A percentile compares a stretch with the other conserved stretches of the same genome.
Evolutionary conservation across 2,329 filamentous ascomycete species (phyloP).

Genomic region (Hansfordia pulvinata): DNA sequence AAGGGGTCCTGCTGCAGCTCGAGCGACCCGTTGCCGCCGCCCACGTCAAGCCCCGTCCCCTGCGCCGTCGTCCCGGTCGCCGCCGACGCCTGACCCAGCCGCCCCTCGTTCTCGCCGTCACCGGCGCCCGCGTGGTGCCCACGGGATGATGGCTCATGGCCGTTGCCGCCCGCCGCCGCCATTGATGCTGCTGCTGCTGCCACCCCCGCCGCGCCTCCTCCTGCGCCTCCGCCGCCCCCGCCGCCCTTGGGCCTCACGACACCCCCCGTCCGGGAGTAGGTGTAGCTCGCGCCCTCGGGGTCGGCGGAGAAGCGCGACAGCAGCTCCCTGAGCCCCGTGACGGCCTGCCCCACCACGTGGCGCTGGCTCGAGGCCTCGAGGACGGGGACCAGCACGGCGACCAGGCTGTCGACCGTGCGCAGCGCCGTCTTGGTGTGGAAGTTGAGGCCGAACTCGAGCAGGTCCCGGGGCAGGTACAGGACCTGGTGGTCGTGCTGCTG

Average conservation of each 20-base stretch:
- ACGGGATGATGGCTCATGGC: no score
- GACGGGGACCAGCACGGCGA: conserved; percentile 4
- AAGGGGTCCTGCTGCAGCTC: conserved; percentile 5
- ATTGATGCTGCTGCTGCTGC: no score
- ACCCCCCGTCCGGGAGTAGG: conserved; percentile 4
- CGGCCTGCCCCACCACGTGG: conserved; percentile 6
- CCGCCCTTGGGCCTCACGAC: no score
- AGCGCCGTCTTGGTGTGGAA: conserved; percentile 6
- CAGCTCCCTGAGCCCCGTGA: conserved; percentile 7
- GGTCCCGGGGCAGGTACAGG: conserved; percentile 5
- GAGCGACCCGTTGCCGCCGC: neutral
- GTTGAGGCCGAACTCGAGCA: conserved; percentile 5
- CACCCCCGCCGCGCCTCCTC: no score
- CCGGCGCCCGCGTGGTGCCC: no score
- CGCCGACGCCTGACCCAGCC: no score
- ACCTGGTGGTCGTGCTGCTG: neutral
- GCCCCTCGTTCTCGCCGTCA: no score
- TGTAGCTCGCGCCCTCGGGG: conserved; percentile 1
- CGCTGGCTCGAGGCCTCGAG: conserved; percentile 6
- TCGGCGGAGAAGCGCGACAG: conserved; percentile 6
- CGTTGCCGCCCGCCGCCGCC: no score
- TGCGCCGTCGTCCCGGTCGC: no score
- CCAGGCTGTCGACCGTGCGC: conserved; percentile 3
- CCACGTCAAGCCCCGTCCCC: no score
- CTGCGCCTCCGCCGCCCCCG: no score